A percentile compares a stretch with the other conserved stretches of the same genome.
phyloP scores from a whole-genome alignment of 2,329 filamentous ascomycete genomes.

The Aspergillus intermedius region DNA sequence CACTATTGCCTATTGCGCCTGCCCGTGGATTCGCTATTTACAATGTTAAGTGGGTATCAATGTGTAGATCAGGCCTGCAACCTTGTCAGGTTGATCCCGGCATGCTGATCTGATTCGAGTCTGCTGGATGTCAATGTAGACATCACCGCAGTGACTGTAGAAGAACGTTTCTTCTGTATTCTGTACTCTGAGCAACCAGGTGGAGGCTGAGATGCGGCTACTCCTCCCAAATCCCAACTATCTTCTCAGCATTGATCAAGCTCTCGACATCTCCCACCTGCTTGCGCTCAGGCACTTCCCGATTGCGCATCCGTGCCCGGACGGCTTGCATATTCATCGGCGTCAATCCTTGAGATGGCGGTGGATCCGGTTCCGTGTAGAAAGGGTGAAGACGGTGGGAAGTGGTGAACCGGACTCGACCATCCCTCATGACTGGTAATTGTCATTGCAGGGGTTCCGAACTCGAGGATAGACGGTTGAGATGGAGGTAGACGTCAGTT shows the following conservation, averaged over 20 bases:
- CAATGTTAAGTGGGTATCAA: background rate
- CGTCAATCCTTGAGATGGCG: constrained; percentile 47
- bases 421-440: constrained; percentile 81
- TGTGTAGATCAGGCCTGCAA: background rate
- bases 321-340: constrained; percentile 50
- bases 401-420: constrained; percentile 42
- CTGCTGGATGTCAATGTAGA: too few species aligned
- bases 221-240: constrained; percentile 6
- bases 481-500: constrained; percentile 95
- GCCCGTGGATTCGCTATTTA: background rate
- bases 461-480: constrained; percentile 90
- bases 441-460: constrained; percentile 93
- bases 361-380: constrained; percentile 28
- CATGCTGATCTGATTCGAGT: too few species aligned
- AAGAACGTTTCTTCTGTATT: background rate
- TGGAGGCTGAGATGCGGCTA: constrained; percentile 3
- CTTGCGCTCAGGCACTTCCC: constrained; percentile 76
- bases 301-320: constrained; percentile 62
- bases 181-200: background rate
- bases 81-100: too few species aligned
- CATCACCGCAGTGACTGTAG: too few species aligned
- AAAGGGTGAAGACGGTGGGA: constrained; percentile 35
- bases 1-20: too few species aligned
- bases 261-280: constrained; percentile 85
- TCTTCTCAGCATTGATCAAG: constrained; percentile 55